These are phyloP conservation scores for Septoria petroselini DNA, from an alignment of 2,329 filamentous ascomycete species.

Conservation along the genomic window DNA sequence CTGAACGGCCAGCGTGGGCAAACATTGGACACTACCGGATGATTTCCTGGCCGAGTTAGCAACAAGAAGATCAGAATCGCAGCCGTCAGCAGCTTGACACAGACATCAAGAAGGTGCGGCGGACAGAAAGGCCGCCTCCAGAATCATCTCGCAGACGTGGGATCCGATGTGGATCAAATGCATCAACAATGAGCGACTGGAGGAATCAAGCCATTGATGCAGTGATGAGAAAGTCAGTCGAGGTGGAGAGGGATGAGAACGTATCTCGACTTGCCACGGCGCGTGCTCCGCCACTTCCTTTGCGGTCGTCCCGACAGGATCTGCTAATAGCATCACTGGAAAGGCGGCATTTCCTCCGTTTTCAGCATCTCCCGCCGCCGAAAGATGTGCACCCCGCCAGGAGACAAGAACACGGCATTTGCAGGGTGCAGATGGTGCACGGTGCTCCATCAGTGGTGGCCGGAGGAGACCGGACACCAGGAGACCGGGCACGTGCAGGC, in stretches of 20 bases:
- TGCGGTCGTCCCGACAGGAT: slow-evolving; percentile 1
- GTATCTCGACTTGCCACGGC: too few relatives aligned
- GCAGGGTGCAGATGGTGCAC: too few relatives aligned
- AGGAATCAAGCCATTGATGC: slow-evolving; percentile 14
- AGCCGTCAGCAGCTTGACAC: slow-evolving; percentile 1
- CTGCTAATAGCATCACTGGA: too few relatives aligned
- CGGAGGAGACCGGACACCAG: too few relatives aligned
- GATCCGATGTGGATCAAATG: not conserved
- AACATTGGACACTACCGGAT: slow-evolving; percentile 9
- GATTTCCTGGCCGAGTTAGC: not conserved
- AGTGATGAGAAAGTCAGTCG: slow-evolving; percentile 6
- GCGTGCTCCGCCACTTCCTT: not conserved
- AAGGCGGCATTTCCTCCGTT: too few relatives aligned
- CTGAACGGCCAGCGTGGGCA: slow-evolving; percentile 7
- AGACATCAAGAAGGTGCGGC: not conserved
- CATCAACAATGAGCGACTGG: slow-evolving; percentile 7
- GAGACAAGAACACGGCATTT: not conserved
- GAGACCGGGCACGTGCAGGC: too few relatives aligned
- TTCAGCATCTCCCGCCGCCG: too few relatives aligned
- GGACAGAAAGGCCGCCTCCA: too few relatives aligned
- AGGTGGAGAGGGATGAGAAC: slow-evolving; percentile 1
- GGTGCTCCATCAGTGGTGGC: too few relatives aligned
- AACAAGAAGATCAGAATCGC: not conserved
- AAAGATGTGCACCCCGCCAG: not conserved
- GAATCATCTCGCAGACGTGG: not conserved